These are phyloP conservation scores for Fusarium chlamydosporum DNA, from an alignment of 2,329 filamentous ascomycete genomes.

Conservation along the genomic window DNA sequence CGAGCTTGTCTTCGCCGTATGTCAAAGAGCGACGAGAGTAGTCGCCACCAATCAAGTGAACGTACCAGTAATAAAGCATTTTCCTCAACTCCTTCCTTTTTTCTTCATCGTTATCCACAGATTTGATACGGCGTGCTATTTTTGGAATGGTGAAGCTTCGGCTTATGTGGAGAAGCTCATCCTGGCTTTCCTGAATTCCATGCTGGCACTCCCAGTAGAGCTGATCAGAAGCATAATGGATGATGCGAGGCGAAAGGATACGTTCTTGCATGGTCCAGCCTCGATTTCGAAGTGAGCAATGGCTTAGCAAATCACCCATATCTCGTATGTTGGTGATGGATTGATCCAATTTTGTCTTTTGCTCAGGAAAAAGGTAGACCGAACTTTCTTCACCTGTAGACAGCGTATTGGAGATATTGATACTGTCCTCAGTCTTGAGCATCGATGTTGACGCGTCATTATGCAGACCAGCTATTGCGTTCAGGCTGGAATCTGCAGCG, in stretches of 20 bases:
- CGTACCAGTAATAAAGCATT: slow-evolving; percentile 17
- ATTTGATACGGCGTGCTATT: not conserved
- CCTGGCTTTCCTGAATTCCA: slow-evolving; percentile 2
- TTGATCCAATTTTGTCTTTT: not conserved
- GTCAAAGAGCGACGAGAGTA: slow-evolving; percentile 11
- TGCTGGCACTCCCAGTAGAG: slow-evolving; percentile 23
- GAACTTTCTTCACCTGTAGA: not conserved
- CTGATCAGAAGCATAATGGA: slow-evolving; percentile 15
- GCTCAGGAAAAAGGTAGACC: not conserved
- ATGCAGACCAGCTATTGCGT: not conserved
- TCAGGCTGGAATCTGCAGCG: not conserved
- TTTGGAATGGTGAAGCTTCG: not conserved
- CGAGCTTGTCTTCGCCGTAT: slow-evolving; percentile 5
- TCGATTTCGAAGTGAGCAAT: not conserved
- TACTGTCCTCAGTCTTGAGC: not conserved
- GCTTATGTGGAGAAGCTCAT: not conserved
- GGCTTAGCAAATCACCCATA: slow-evolving; percentile 2
- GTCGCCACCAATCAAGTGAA: slow-evolving; percentile 4
- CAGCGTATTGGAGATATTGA: not conserved
- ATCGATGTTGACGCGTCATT: not conserved
- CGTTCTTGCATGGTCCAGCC: slow-evolving; percentile 23
- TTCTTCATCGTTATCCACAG: fast-evolving
- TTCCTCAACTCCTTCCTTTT: not conserved
- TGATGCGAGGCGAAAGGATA: not conserved
- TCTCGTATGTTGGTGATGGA: not conserved